Evolutionary conservation across 345 rosid species (phyloP).

Genomic region (Camelina neglecta): DNA sequence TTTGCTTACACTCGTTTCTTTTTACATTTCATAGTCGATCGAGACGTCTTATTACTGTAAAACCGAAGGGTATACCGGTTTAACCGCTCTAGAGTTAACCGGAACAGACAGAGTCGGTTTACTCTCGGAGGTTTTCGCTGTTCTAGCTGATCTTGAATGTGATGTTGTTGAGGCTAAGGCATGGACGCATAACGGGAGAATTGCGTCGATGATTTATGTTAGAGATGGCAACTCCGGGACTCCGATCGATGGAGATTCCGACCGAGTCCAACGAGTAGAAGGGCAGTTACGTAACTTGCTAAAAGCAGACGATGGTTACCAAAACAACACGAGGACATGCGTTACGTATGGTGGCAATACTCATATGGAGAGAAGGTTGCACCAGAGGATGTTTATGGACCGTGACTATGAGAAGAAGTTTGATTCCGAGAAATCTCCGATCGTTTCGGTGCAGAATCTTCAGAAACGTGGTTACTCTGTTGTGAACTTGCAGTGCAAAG

Average conservation of each 20-base stretch:
- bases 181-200: slow-evolving; percentile 86
- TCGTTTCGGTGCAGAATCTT: slow-evolving; percentile 86
- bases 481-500: slow-evolving; percentile 89
- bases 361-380: slow-evolving; percentile 91
- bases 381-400: slow-evolving; percentile 96
- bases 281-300: slow-evolving; percentile 68
- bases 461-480: slow-evolving; percentile 78
- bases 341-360: slow-evolving; percentile 76
- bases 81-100: slow-evolving; percentile 72
- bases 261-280: slow-evolving; percentile 57
- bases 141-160: slow-evolving; percentile 72
- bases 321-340: slow-evolving; percentile 67
- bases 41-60: slow-evolving; percentile 57
- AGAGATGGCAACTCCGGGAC: slow-evolving; percentile 71
- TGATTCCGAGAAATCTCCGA: slow-evolving; percentile 53
- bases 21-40: slow-evolving; percentile 55
- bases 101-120: slow-evolving; percentile 82
- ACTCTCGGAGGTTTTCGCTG: slow-evolving; percentile 83
- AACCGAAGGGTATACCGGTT: slow-evolving; percentile 53
- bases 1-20: neutral
- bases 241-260: slow-evolving; percentile 59
- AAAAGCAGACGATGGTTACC: slow-evolving; percentile 81
- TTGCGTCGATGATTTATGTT: slow-evolving; percentile 67
- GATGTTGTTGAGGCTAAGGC: slow-evolving; percentile 81
- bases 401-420: slow-evolving; percentile 83